Evolutionary conservation across 2,329 filamentous ascomycete genomes (phyloP), one percentile per base, ranked within the genome.

Genomic region (Arthrobotrys musiformis): DNA sequence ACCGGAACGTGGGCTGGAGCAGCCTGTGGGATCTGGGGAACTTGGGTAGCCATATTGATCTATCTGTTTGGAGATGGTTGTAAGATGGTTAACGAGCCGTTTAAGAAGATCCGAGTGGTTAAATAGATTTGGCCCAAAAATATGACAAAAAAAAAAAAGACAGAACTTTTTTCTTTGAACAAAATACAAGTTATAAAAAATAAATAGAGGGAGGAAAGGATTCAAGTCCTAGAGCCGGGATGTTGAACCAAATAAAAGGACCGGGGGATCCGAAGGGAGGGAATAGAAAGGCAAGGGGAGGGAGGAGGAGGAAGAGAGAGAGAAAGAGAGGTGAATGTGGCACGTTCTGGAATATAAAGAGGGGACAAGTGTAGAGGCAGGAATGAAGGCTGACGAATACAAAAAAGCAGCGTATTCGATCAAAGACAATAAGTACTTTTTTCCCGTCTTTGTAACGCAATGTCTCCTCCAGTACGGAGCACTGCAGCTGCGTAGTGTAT

Each of bases 1-100:
- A 80, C 78, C 17, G 78, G 70, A 52, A 69, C 73, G 50, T 80
- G 79, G 56, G 74, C 68, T 13, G 74, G 68, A 19, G 42, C 62
- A 17, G 46, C 30, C 33, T 77, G 72, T 19, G 66, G 64, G n/a
- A 76, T 76, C 46, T 76, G 72, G n/a, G 63, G 33, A 17, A 60
- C 50, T 52, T 56, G 63, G 40, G 72, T 77, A 60, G 72, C 64
- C 72, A 77, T 77, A 33, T 63, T 77, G 58, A 66, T 60, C 26
- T 60, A 60, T 70, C 64, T 70, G 63, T 60, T 50, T n/a, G 52
- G 15, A n/a, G 62, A 30, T 24, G 61, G 33, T 28, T n/a, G 37
- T 35, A 11, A 11, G 30, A 13, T 4, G 46, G 64, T 77, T 40
- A 77, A 77, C 50, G 46, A 63, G 35, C 30, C 28, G 13, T 24